A percentile compares a stretch with the other conserved stretches of the same genome.
Conservation (phyloP, 495 filamentous ascomycete genomes). For the Talaromyces liani region DNA sequence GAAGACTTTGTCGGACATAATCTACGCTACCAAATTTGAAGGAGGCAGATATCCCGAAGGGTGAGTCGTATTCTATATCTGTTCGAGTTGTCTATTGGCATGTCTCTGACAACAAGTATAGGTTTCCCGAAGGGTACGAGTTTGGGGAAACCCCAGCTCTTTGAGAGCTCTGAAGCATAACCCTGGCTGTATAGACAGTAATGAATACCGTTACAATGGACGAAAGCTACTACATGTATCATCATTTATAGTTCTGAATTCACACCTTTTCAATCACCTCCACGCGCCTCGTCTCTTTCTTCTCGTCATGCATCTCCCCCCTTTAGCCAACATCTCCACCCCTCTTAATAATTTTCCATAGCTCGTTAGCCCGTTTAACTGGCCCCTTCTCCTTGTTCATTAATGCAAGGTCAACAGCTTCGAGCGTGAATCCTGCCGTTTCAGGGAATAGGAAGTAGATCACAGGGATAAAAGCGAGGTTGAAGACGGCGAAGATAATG, state of each 20-base stretch:
- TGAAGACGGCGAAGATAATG: conserved; percentile 31
- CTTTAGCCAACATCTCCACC: conserved; percentile 12
- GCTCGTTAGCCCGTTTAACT: conserved; percentile 13
- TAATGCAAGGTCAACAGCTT: conserved; percentile 20
- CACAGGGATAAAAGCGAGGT: conserved; percentile 27
- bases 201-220: no score
- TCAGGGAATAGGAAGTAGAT: conserved; percentile 26
- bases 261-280: conserved; percentile 2
- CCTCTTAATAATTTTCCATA: conserved; percentile 9
- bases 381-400: conserved; percentile 10
- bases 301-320: conserved; percentile 5
- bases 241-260: not conserved
- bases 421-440: conserved; percentile 20
- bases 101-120: not conserved
- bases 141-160: conserved; percentile 4
- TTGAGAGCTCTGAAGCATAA: not conserved
- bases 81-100: not conserved
- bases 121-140: not conserved
- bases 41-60: conserved; percentile 17
- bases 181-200: no score
- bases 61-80: not conserved
- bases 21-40: conserved; percentile 26
- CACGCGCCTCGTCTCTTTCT: not conserved
- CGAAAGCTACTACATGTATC: not conserved
- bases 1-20: conserved; percentile 29